A percentile compares a stretch with the other conserved stretches of the same genome.
These are phyloP conservation scores for Monilinia polystroma DNA, from an alignment of 2,329 filamentous ascomycete species.

Conservation along the genomic window DNA sequence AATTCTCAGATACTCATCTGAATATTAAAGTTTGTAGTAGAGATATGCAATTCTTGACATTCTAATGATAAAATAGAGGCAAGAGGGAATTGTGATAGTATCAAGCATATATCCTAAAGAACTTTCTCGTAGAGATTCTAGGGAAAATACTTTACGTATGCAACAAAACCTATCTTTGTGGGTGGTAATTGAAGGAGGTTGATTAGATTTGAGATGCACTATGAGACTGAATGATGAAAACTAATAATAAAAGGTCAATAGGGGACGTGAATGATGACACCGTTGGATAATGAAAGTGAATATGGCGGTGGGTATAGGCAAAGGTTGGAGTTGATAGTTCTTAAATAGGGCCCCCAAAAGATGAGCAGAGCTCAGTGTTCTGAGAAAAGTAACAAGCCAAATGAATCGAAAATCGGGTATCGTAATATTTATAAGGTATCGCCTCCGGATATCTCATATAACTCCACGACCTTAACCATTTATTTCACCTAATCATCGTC, in stretches of 20 bases:
- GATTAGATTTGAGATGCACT: not conserved
- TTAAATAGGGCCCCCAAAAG: not conserved
- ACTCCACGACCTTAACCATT: too few relatives aligned
- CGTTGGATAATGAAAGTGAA: not conserved
- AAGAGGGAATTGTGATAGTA: too few relatives aligned
- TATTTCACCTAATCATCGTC: constrained; percentile 37
- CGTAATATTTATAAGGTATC: not conserved
- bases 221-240: not conserved
- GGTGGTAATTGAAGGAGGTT: too few relatives aligned
- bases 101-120: too few relatives aligned
- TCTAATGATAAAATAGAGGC: too few relatives aligned
- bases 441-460: too few relatives aligned
- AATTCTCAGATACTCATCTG: too few relatives aligned
- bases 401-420: not conserved
- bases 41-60: too few relatives aligned
- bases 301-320: not conserved
- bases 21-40: too few relatives aligned
- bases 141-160: too few relatives aligned
- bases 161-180: too few relatives aligned
- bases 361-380: not conserved
- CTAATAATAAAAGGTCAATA: not conserved
- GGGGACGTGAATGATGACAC: not conserved
- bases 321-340: not conserved
- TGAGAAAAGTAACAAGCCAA: not conserved
- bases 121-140: too few relatives aligned